A percentile compares a stretch with the other conserved stretches of the same genome.
These are phyloP conservation scores for Anaeromyces robustus DNA, from an alignment of 192 early-diverging fungal genomes.

Conservation along the genomic window DNA sequence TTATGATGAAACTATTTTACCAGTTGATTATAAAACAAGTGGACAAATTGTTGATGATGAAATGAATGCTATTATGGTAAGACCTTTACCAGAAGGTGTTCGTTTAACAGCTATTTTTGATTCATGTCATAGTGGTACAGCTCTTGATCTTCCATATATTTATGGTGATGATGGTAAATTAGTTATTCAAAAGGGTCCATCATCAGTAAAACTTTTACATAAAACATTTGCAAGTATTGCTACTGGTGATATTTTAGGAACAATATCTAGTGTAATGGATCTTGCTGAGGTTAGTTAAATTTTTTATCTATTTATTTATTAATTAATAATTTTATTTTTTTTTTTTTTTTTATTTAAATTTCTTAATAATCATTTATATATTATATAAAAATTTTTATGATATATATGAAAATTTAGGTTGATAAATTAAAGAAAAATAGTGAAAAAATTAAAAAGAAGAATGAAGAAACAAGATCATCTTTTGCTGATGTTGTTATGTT, in stretches of 20 bases:
- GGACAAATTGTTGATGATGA: constrained; percentile 58
- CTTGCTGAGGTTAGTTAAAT: constrained; percentile 12
- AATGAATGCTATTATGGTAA: constrained; percentile 43
- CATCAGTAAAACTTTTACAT: not conserved
- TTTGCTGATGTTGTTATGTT: constrained; percentile 56
- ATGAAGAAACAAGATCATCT: constrained; percentile 2
- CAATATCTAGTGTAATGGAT: not conserved
- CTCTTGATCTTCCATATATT: constrained; percentile 41
- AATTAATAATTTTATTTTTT: not conserved
- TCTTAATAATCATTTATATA: too few species aligned
- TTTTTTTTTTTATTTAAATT: not conserved
- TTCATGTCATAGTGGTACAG: constrained; percentile 50
- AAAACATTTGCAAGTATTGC: not conserved
- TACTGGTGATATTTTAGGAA: not conserved
- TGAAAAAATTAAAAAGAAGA: not conserved
- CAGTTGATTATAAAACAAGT: constrained; percentile 47
- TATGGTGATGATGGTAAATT: constrained; percentile 25
- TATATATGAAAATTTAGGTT: not conserved
- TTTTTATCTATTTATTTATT: constrained; percentile 1
- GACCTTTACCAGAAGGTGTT: constrained; percentile 43
- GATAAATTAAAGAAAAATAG: constrained; percentile 6
- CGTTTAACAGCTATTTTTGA: constrained; percentile 62
- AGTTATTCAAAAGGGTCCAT: not conserved
- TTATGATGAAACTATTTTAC: constrained; percentile 54
- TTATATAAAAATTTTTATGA: not conserved